phyloP scores from a whole-genome alignment of 2,329 filamentous ascomycete species.

The Sclerotinia minor region DNA sequence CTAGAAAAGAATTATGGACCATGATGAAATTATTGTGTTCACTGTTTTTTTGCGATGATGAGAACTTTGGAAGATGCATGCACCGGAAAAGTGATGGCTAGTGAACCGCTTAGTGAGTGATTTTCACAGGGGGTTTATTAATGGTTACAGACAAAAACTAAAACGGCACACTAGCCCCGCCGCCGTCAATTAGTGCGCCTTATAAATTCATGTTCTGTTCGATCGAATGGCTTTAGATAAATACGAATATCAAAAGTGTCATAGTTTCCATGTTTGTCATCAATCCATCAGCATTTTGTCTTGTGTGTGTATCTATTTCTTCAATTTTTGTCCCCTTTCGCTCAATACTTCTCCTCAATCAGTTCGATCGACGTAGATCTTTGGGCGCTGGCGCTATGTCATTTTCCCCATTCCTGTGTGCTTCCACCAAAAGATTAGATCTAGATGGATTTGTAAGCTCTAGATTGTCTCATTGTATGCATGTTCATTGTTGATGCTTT shows the following conservation, averaged over 20 bases:
- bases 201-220: not conserved
- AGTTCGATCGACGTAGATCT: not conserved
- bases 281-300: conserved; percentile 1
- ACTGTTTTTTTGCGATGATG: not conserved
- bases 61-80: not conserved
- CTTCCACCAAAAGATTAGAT: conserved; percentile 3
- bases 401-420: not conserved
- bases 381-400: not conserved
- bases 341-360: not conserved
- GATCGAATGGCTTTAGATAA: not conserved
- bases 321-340: not conserved
- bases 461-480: not conserved
- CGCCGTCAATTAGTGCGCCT: not conserved
- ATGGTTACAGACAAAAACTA: not conserved
- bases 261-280: conserved; percentile 6
- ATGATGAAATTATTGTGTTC: conserved; percentile 10
- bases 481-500: conserved; percentile 11
- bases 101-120: not conserved
- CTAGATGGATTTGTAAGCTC: conserved; percentile 18
- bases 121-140: not conserved
- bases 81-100: not conserved
- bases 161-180: not conserved
- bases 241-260: conserved; percentile 6
- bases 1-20: not conserved
- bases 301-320: not conserved